Evolutionary conservation across 2,329 filamentous ascomycete genomes (phyloP).

Genomic region (Colletotrichum spinosum): DNA sequence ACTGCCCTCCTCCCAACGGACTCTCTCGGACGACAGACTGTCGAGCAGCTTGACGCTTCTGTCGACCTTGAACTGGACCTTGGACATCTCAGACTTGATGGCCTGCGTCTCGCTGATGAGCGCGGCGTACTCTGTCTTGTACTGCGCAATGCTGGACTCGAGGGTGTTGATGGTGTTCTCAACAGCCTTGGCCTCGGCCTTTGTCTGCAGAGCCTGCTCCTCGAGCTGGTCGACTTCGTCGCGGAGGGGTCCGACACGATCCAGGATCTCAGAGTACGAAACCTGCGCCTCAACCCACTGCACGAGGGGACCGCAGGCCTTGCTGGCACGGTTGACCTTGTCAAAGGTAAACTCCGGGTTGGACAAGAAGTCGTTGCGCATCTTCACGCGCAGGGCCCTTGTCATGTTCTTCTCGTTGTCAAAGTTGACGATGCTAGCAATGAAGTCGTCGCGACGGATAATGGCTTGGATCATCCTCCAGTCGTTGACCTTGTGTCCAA

Average conservation of each 20-base stretch:
- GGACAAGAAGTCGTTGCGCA: constrained; percentile 91
- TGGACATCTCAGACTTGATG: constrained; percentile 96
- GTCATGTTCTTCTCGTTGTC: constrained; percentile 98
- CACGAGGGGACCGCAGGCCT: constrained; percentile 95
- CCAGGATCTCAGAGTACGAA: constrained; percentile 96
- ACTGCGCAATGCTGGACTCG: constrained; percentile 90
- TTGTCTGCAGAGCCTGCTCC: constrained; percentile 89
- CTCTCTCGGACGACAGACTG: constrained; percentile 92
- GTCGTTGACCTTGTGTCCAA: constrained; percentile 88
- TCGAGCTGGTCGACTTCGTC: constrained; percentile 90
- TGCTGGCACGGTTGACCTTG: constrained; percentile 94
- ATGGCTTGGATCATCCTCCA: constrained; percentile 94
- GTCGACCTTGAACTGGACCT: constrained; percentile 98
- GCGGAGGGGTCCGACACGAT: constrained; percentile 90
- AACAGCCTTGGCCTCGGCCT: constrained; percentile 91
- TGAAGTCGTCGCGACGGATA: constrained; percentile 94
- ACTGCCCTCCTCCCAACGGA: constrained; percentile 96
- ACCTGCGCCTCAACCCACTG: constrained; percentile 98
- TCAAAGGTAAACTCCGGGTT: constrained; percentile 97
- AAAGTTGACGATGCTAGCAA: constrained; percentile 96
- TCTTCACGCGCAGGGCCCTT: constrained; percentile 80
- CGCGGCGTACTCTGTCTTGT: constrained; percentile 95
- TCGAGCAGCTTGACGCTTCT: constrained; percentile 94
- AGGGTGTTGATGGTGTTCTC: constrained; percentile 86
- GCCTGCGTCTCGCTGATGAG: constrained; percentile 97